Percentiles rank a stretch among this genome's conserved stretches.
These are phyloP conservation scores for Eudorina sp. DNA, from an alignment of 139 green algal genomes.

Conservation along the genomic window DNA sequence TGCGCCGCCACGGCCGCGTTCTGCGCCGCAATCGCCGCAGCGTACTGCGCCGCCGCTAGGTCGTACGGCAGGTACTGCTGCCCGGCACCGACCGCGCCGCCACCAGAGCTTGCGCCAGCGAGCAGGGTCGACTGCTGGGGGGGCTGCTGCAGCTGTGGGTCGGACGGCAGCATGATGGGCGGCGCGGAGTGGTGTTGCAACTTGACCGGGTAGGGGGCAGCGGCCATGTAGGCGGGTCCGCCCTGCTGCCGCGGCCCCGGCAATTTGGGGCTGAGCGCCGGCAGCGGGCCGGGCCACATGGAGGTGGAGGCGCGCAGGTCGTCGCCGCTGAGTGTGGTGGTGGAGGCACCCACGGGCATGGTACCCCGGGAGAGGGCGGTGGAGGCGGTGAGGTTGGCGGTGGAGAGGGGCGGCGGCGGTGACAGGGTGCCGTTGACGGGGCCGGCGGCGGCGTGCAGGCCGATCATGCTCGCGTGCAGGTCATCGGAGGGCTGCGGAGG, in stretches of 20 bases:
- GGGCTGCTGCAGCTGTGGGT: constrained; percentile 18
- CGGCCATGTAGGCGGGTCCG: neutral
- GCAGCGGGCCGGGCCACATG: constrained; percentile 13
- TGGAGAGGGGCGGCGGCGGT: neutral
- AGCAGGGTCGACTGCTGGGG: constrained; percentile 12
- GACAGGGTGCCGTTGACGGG: neutral
- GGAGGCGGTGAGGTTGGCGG: neutral
- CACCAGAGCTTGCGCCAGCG: neutral
- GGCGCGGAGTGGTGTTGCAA: neutral
- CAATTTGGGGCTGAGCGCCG: constrained; percentile 14
- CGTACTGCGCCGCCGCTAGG: constrained; percentile 20
- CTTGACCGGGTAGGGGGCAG: neutral
- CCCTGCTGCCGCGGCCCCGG: neutral
- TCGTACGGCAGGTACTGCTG: neutral
- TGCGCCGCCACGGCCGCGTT: constrained; percentile 34
- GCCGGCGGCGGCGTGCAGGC: neutral
- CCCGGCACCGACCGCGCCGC: neutral
- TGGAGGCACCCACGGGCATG: neutral
- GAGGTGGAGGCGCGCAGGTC: constrained; percentile 19
- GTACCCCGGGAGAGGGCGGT: neutral
- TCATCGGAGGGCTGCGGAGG: neutral
- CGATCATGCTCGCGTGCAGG: neutral
- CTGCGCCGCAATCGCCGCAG: constrained; percentile 26
- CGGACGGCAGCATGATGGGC: neutral
- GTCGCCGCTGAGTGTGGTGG: neutral